phyloP scores from a whole-genome alignment of 176 grass and related monocot genomes.

The Carex myosuroides region DNA sequence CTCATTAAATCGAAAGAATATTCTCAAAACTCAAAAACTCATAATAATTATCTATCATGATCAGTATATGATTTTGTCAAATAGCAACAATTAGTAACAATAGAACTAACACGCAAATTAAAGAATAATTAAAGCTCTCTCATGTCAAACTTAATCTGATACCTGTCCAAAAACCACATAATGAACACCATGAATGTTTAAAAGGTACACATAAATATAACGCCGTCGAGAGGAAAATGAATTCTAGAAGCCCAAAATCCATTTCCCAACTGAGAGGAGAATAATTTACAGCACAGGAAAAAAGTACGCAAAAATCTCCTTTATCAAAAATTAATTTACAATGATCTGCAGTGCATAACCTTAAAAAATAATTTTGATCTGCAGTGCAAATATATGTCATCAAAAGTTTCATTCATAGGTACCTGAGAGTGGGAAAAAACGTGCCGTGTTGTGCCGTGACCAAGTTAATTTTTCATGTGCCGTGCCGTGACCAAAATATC shows the following conservation, averaged over 20 bases:
- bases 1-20: background rate
- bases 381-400: background rate
- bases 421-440: background rate
- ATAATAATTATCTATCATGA: background rate
- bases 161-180: background rate
- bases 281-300: background rate
- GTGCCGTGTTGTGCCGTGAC: no score
- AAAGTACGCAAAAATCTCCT: background rate
- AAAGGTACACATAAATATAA: background rate
- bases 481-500: no score
- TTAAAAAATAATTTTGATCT: no score
- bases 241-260: background rate
- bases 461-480: no score
- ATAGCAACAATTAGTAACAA: background rate
- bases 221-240: background rate
- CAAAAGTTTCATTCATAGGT: background rate
- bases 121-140: background rate
- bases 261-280: background rate
- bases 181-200: background rate
- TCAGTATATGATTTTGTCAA: background rate
- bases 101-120: background rate
- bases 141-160: background rate
- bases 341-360: background rate
- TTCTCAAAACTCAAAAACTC: background rate
- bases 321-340: background rate